Conservation (phyloP, 148 eudicot genomes). For the Amaranthus hypochondriacus region DNA sequence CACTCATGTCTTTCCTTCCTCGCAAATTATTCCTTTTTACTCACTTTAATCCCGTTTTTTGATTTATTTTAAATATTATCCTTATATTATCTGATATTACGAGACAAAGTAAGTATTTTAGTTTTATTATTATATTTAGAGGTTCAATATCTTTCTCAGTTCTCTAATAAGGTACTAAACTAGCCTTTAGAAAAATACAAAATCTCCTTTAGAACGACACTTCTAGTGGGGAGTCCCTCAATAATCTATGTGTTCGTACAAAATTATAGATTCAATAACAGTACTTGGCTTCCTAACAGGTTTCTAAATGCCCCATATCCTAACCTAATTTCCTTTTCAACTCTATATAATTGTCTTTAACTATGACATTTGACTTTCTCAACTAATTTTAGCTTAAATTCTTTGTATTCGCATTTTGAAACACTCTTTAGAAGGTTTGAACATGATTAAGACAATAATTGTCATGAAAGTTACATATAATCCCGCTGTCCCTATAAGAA, state of each 20-base stretch:
- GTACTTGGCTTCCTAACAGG: constrained; percentile 1
- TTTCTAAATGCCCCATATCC: neutral
- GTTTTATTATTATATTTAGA: constrained; percentile 15
- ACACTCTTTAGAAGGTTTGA: too few relatives aligned
- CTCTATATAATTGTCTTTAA: neutral
- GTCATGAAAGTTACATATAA: too few relatives aligned
- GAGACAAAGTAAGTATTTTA: neutral
- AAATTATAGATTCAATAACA: neutral
- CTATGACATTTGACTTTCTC: neutral
- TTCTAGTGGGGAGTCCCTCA: neutral
- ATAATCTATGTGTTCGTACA: constrained; percentile 4
- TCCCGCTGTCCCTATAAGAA: too few relatives aligned
- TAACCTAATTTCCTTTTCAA: neutral
- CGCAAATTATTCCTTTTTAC: too few relatives aligned
- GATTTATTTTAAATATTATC: too few relatives aligned
- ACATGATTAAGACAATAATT: too few relatives aligned
- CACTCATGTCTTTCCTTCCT: too few relatives aligned
- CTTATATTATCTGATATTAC: too few relatives aligned
- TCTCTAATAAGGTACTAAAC: neutral
- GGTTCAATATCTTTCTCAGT: neutral
- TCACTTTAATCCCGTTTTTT: too few relatives aligned
- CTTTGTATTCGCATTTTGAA: too few relatives aligned
- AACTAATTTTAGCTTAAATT: neutral
- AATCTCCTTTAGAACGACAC: neutral
- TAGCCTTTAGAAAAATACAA: neutral